Evolutionary conservation across 129 eudicot genomes (phyloP).

Genomic region (Oenanthe sinensis): DNA sequence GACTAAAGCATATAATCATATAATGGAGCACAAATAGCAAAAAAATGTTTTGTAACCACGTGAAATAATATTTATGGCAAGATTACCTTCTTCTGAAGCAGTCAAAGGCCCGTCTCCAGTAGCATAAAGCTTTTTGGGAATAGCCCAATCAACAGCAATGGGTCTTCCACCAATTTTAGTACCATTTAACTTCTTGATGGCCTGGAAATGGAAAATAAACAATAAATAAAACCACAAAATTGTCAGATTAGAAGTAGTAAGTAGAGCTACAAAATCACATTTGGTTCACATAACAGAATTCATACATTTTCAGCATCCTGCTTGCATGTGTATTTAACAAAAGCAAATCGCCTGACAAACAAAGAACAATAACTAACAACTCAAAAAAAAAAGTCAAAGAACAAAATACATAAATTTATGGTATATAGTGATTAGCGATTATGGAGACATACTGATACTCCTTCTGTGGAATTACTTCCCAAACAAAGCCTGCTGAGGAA

Average conservation of each 20-base stretch:
- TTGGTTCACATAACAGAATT: slow-evolving; percentile 12
- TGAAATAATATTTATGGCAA: too few species aligned
- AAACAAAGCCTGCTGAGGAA: slow-evolving; percentile 64
- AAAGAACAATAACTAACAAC: not conserved
- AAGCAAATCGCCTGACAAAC: slow-evolving; percentile 74
- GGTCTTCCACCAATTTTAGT: slow-evolving; percentile 57
- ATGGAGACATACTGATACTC: slow-evolving; percentile 49
- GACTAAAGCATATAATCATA: not conserved
- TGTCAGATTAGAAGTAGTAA: not conserved
- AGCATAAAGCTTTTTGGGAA: slow-evolving; percentile 68
- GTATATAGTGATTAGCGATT: not conserved
- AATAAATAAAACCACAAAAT: not conserved
- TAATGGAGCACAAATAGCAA: not conserved
- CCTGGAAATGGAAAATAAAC: slow-evolving; percentile 32
- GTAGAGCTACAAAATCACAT: not conserved
- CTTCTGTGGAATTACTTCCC: slow-evolving; percentile 95
- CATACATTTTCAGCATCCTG: slow-evolving; percentile 88
- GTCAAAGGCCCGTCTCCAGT: slow-evolving; percentile 34
- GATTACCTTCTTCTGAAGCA: slow-evolving; percentile 48
- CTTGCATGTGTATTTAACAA: slow-evolving; percentile 87
- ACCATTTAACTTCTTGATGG: slow-evolving; percentile 82
- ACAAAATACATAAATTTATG: not conserved
- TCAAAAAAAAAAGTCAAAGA: not conserved
- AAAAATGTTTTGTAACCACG: not conserved
- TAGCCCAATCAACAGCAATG: slow-evolving; percentile 98